phyloP scores from a whole-genome alignment of 1,284 basidiomycete species.

The Meripilus lineatus region DNA sequence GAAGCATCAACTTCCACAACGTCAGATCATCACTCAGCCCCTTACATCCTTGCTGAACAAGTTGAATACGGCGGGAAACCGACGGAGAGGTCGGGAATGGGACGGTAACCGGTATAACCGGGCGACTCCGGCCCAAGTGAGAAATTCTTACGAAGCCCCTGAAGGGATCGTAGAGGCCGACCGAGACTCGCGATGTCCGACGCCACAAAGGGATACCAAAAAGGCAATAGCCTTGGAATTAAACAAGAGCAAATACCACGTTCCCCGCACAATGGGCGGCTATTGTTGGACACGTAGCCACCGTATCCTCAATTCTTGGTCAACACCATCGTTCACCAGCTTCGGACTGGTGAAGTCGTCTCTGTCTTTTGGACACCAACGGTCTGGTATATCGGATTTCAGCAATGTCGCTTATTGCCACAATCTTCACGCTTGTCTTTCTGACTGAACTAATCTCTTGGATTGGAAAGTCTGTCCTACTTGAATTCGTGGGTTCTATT shows the following conservation, averaged over 20 bases:
- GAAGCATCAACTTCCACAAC: no score
- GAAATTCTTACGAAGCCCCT: no score
- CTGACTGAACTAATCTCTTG: slow-evolving; percentile 79
- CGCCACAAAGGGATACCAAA: neutral
- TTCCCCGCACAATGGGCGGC: neutral
- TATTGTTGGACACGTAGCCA: neutral
- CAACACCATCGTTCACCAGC: neutral
- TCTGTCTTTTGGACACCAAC: neutral
- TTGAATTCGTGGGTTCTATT: slow-evolving; percentile 60
- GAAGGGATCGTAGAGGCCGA: no score
- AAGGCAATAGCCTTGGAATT: slow-evolving; percentile 15
- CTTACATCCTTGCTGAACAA: no score
- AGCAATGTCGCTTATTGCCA: slow-evolving; percentile 76
- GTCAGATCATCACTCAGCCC: no score
- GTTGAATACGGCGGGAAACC: neutral
- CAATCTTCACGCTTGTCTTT: slow-evolving; percentile 80
- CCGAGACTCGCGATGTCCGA: no score
- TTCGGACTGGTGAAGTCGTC: neutral
- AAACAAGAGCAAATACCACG: slow-evolving; percentile 20
- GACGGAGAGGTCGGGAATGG: neutral
- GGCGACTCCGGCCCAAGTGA: no score
- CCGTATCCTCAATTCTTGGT: neutral
- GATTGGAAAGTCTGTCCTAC: slow-evolving; percentile 81
- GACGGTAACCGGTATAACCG: neutral
- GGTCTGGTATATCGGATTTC: neutral